Base-by-base conservation (phyloP, 176 grass and related monocot species). In the Bothriochloa decipiens region DNA sequence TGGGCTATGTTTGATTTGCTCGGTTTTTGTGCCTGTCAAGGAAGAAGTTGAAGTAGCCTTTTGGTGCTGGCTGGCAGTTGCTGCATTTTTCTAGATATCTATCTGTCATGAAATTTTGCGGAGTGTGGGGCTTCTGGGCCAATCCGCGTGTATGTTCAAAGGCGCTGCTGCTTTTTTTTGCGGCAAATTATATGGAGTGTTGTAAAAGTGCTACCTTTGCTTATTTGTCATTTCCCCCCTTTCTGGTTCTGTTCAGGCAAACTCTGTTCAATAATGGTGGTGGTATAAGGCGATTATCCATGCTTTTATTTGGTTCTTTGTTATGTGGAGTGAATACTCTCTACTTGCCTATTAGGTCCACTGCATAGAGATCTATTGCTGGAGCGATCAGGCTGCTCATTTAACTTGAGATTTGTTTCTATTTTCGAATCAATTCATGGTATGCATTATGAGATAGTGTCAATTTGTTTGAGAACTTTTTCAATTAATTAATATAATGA, bases 261-360 rank as follows among this genome's bases (percentile, higher is more conserved):
- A n/a, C 29, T 15, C 8, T 68, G n/a, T 73, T 70, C 14, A 17
- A 15, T 36, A 20, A 36, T 63, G 33, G 20, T 25, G 6, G 55
- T 20, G 1, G 8, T 25, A n/a, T 58, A 58, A 25, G 79, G 11
- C 28, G 39, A 62, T 62, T 47, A 80, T n/a, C 70, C 20, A 8
- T 60, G 16, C 10, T 63, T 50, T 73, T 45, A n/a, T 86, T 10
- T 65, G 10, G 41, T 65, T 73, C 37, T 37, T 26, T 8, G 28
- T 53, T 29, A 5, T 66, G 83, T 60, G 18, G 33, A 71, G 26
- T 78, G 41, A 46, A 45, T 55, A 33, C 82, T 55, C 32, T 52
- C 49, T 42, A 23, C 17, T 84, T 50, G 11, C 65, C 40, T 72
- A 2, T 68, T 77, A 11, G 65, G 40, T 53, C 65, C 28, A 78